Evolutionary conservation across 805 yeast genomes (phyloP), one percentile per base, ranked within the genome.

Genomic region (Sugiyamaella floridensis): DNA sequence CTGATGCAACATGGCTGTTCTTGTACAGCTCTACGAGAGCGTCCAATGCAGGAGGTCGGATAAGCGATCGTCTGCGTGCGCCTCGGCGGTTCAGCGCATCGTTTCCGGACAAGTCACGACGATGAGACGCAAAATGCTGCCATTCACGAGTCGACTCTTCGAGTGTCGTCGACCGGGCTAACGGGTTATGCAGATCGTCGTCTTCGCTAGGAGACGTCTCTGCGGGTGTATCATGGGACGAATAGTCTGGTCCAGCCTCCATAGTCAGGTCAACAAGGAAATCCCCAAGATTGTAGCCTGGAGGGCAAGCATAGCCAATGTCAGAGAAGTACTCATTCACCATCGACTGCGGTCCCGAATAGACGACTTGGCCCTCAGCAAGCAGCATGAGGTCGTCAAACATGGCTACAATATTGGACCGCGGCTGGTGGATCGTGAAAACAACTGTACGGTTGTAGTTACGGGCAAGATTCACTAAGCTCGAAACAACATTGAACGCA

Each of bases 401-500:
- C 53, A 88, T 71, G 0, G 96, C 83, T 34, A 93, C 97, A 66
- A 93, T 92, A 64, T 93, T 93, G 53, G 97, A 87, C 63, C 99
- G 78, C 10, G 99, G 99, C 66, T 93, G 99, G 71, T 93, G 99
- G 58, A 93, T 93, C 0, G 99, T 89, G 66, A 93, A 85, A 1
- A 93, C 80, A 47, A 93, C 82, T 0, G 99, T 92, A 65, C 98
- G 81, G 55, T 86, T 83, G 67, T 83, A 86, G 61, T 82, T 85
- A 53, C 82, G 76, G 0, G 97, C 88, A 53, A 93, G 75, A 53
- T 85, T 78, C 2, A 86, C 92, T 45, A 93, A 75, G 55, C 89
- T 79, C 55, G 89, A 97, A 44, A 93, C 76, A 7, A 93, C 99
- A 61, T 90, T 89, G 63, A 80, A 82, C 0, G 99, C 98, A 69